Evolutionary conservation across 2,329 filamentous ascomycete species (phyloP).

Genomic region (Arthrocladium fulminans): DNA sequence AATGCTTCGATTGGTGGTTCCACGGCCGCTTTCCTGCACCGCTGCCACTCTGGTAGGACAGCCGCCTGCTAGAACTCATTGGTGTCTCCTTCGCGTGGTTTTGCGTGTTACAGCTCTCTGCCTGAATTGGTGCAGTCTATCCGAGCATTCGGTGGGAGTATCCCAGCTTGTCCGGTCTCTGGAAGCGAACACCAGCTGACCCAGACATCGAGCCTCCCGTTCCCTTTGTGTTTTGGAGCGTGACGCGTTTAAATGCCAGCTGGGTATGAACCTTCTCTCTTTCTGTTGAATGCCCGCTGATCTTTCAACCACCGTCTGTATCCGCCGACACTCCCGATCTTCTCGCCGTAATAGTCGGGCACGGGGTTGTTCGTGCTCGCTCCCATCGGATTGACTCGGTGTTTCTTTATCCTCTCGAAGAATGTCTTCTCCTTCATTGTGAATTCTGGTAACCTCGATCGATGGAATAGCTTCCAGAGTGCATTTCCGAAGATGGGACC

Average conservation of each 20-base stretch:
- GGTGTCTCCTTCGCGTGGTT: no score
- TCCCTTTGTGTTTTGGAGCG: no score
- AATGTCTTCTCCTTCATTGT: conserved; percentile 83
- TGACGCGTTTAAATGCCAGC: conserved; percentile 1
- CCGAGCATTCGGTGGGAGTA: no score
- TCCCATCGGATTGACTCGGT: conserved; percentile 81
- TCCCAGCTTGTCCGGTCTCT: no score
- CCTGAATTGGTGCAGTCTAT: no score
- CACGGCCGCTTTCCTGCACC: no score
- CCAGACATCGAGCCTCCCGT: no score
- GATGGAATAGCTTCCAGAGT: conserved; percentile 68
- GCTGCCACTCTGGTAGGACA: no score
- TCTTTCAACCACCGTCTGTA: conserved; percentile 97
- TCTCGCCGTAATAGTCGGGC: conserved; percentile 97
- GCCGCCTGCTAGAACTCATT: no score
- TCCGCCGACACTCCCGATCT: conserved; percentile 84
- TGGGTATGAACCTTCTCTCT: conserved; percentile 42
- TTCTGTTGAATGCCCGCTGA: conserved; percentile 92
- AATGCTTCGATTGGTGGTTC: no score
- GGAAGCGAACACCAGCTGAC: no score
- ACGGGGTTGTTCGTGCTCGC: conserved; percentile 89
- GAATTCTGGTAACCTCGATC: conserved; percentile 37
- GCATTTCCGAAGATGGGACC: conserved; percentile 75
- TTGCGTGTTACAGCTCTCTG: no score
- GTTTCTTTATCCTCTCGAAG: conserved; percentile 81